Conservation (phyloP, 148 eudicot genomes). For the Hydrangea macrophylla region DNA sequence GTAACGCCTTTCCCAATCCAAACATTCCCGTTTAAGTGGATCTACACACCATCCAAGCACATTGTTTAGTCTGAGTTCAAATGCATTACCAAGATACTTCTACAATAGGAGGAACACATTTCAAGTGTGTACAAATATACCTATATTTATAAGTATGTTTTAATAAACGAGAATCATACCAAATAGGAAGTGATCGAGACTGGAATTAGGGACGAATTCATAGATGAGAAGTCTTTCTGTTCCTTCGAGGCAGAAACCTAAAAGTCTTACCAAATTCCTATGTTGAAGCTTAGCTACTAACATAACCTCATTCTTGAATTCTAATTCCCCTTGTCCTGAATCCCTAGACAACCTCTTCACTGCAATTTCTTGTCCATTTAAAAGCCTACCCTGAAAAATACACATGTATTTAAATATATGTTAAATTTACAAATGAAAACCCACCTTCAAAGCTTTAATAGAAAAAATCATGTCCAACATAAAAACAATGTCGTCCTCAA, state of each 20-base stretch:
- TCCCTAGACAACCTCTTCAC: constrained; percentile 23
- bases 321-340: constrained; percentile 31
- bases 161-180: constrained; percentile 13
- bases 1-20: constrained; percentile 30
- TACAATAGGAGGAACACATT: not conserved
- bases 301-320: constrained; percentile 36
- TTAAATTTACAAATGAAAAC: not conserved
- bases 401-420: not conserved
- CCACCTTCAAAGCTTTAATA: not conserved
- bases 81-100: not conserved
- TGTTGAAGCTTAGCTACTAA: constrained; percentile 31
- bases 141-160: not conserved
- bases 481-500: no score
- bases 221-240: constrained; percentile 28
- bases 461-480: no score
- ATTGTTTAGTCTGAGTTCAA: not conserved
- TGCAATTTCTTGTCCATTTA: constrained; percentile 26
- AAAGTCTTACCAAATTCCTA: constrained; percentile 22
- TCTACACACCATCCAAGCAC: constrained; percentile 6
- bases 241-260: constrained; percentile 19
- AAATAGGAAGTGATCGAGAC: constrained; percentile 29
- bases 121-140: no score
- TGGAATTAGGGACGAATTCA: constrained; percentile 29
- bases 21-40: constrained; percentile 11
- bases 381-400: constrained; percentile 24